Conservation (phyloP, 257 asterid genomes). For the Ilex aquifolium region DNA sequence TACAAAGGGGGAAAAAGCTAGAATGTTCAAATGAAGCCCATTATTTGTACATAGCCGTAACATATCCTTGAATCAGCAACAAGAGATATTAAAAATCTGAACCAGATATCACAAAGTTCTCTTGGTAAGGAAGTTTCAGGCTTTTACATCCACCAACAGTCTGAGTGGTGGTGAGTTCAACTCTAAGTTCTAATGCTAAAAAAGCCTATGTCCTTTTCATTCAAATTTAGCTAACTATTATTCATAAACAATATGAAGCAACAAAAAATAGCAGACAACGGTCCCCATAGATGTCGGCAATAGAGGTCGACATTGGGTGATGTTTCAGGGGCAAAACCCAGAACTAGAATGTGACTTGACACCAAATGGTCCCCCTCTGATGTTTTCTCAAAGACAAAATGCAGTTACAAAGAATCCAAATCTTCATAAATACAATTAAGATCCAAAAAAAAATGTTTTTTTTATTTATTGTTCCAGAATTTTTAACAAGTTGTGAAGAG, state of each 20-base stretch:
- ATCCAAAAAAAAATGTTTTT: slow-evolving; percentile 14
- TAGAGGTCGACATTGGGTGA: slow-evolving; percentile 34
- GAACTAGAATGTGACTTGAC: slow-evolving; percentile 39
- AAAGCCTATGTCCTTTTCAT: slow-evolving; percentile 27
- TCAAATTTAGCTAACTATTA: slow-evolving; percentile 29
- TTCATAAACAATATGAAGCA: slow-evolving; percentile 31
- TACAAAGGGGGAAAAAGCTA: too few relatives aligned
- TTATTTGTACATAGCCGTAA: background rate
- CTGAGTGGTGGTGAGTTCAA: slow-evolving; percentile 33
- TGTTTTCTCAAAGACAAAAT: slow-evolving; percentile 27
- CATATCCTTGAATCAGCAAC: too few relatives aligned
- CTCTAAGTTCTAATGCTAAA: slow-evolving; percentile 13
- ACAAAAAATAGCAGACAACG: slow-evolving; percentile 62
- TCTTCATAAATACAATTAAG: slow-evolving; percentile 11
- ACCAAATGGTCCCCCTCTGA: slow-evolving; percentile 45
- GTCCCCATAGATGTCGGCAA: background rate
- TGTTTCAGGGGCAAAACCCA: slow-evolving; percentile 32
- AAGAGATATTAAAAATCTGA: slow-evolving; percentile 1
- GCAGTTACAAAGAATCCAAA: background rate
- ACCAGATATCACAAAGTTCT: slow-evolving; percentile 19
- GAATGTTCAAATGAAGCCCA: too few relatives aligned
- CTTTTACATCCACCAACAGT: slow-evolving; percentile 41
- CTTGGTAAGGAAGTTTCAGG: slow-evolving; percentile 35
- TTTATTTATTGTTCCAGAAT: background rate
- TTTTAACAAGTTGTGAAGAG: background rate